Percentiles rank a stretch among this genome's conserved stretches.
These are phyloP conservation scores for Alternaria ventricosa DNA, from an alignment of 2,329 filamentous ascomycete genomes.

Conservation along the genomic window DNA sequence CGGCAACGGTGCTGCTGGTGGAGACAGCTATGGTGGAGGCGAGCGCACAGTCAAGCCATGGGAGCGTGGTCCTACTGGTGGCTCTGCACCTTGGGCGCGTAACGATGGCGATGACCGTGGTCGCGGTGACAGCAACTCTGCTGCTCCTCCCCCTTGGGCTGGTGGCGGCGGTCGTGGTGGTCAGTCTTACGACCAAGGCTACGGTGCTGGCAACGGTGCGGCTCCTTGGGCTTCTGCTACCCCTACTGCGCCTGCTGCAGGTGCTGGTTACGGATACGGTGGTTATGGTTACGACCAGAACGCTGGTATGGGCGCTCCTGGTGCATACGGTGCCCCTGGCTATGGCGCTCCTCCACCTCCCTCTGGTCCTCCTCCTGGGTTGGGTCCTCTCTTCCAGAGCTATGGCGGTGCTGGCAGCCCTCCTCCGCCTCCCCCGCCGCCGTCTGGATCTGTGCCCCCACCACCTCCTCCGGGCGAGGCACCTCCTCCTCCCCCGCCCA, in stretches of 20 bases:
- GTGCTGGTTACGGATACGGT: conserved; percentile 53
- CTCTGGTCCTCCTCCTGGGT: conserved; percentile 58
- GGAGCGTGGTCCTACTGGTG: conserved; percentile 85
- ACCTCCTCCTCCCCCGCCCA: conserved; percentile 61
- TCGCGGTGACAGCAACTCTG: conserved; percentile 47
- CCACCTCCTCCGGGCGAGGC: conserved; percentile 66
- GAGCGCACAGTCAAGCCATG: conserved; percentile 76
- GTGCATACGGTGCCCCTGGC: conserved; percentile 54
- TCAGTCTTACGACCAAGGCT: conserved; percentile 37
- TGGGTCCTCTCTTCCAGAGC: conserved; percentile 72
- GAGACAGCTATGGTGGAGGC: conserved; percentile 57
- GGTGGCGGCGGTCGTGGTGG: conserved; percentile 41
- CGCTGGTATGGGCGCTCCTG: conserved; percentile 35
- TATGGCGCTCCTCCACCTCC: conserved; percentile 51
- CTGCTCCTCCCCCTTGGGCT: conserved; percentile 51
- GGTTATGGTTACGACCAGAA: conserved; percentile 41
- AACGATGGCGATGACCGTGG: conserved; percentile 52
- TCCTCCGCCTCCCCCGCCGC: conserved; percentile 69
- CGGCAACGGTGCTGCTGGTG: conserved; percentile 40
- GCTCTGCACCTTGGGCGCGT: conserved; percentile 76
- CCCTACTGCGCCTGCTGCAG: conserved; percentile 34
- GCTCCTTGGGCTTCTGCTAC: conserved; percentile 51
- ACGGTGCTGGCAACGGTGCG: conserved; percentile 42
- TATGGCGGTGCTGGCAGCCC: conserved; percentile 63
- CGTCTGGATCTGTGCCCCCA: conserved; percentile 65